Base-by-base conservation (phyloP, 805 yeast species). In the Pichia eremophila region DNA sequence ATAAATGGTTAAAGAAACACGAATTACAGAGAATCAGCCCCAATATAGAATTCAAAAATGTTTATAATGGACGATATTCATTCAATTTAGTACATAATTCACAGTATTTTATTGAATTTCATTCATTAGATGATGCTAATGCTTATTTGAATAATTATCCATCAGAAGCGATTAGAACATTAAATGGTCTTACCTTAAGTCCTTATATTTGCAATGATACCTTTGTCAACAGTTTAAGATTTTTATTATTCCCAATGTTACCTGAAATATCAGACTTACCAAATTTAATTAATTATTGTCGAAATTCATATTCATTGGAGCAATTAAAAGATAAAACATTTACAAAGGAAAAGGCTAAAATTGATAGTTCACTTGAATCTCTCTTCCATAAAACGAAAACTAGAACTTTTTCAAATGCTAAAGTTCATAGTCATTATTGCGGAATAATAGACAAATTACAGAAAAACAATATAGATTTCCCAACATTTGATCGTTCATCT, bases 401-500 rank as follows among this genome's bases (percentile, higher is more conserved):
- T 3, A 12, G 17, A 32, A 12, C 36, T 7, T 15, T 32, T 12
- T 14, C n/a, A 32, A 12, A 14, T 15, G 14, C 36, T 7, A 32
- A 32, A 32, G 17, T 14, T 7, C 36, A 32, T 12, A 12, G 14
- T 15, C 8, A 9, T 12, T 32, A 32, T 12, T 32, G 4, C 5
- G 8, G 8, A 2, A 7, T 32, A 12, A 15, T 32, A 3, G 11
- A 32, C n/a, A 12, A 32, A 32, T 7, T 32, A 14, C 3, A 32
- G n/a, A 12, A 32, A 14, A 32, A 32, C 8, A 27, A 32, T 18
- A 9, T 15, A 12, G 17, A 12, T 7, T 32, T 32, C 17, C 46
- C 41, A 4, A 18, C 37, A 43, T 25, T 48, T 28, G 40, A 45
- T 27, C 27, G 53, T 29, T 22, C 43, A 14, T 32, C 43, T 44